Base-by-base conservation (phyloP, 495 filamentous ascomycete genomes). In the Neurospora sp. region DNA sequence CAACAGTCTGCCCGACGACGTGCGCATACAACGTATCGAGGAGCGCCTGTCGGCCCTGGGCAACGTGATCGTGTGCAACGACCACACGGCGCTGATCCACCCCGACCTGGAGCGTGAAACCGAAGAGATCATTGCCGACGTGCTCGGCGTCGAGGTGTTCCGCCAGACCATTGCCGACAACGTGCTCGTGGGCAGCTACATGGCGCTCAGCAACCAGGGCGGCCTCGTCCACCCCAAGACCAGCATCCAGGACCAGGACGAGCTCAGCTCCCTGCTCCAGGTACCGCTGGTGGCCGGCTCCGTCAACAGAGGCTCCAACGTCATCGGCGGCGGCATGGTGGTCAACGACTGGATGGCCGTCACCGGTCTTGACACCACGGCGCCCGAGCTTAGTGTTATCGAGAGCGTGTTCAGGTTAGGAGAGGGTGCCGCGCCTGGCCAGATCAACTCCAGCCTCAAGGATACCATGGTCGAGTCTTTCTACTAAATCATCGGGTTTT, bases 271-370 rank as follows among this genome's bases (percentile, higher is more conserved):
- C 76, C 85, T 99, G 79, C 88, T 99, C 75, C 96, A 98, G 84
- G 94, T 99, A 69, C 96, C 96, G 11, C 89, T 99, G 3, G 96
- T 99, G 3, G 96, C 96, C 0, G 96, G 96, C 39, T 92, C 89
- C 78, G 91, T 99, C 27, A 99, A 99, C 83, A 89, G 96, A 72
- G 96, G 96, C 41, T 92, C 89, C 74, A 89, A 93, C 54, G 94
- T 98, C n/a, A 93, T 99, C 39, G 96, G 96, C 35, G 96, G 96
- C 12, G 96, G 96, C 35, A 97, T 98, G 93, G 96, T 99, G 11
- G 96, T 99, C 72, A 99, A 99, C 80, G 96, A 99, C 85, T 98
- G 96, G 96, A 88, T 98, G 83, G 96, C 96, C 10, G 93, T 99
- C n/a, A 96, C 94, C 4, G 93, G 96, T 11, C 84, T 98, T 66